Evolutionary conservation across 108 stramenopile species (phyloP), one percentile per base, ranked within the genome.

Genomic region (Cylindrotheca fusiformis): DNA sequence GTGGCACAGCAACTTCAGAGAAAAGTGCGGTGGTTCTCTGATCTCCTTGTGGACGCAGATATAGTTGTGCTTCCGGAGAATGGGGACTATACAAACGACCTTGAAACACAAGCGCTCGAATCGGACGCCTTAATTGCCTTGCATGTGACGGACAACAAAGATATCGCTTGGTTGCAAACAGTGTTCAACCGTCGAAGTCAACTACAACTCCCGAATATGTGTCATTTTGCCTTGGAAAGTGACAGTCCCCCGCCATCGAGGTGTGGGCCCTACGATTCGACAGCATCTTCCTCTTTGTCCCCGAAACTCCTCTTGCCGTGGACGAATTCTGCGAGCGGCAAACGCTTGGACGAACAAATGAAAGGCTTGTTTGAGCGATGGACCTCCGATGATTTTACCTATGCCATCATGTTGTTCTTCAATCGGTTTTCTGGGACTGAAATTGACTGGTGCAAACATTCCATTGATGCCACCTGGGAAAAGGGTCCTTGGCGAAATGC

Each of bases 381-480:
- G 44, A 82, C 82, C 8, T 65, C 79, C 0, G 91, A 90, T 52
- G 91, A 93, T 49, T 90, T 84, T 72, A 74, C 77, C 30, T 64
- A 83, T 32, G 91, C 82, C 2, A 30, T 87, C 12, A 77, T 89
- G 77, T 61, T 93, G 2, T 84, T 83, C 57, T 82, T 87, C 61
- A 87, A 93, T 70, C 75, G 65, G 60, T 87, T 83, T 55, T 80
- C 77, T 4, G 80, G 69, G 4, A 18, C 65, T 2, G 67, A 60
- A 21, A 62, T 93, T 22, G 82, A 84, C 25, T 85, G 83, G 85
- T 74, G 59, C 22, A 60, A 69, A 44, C 45, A 66, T 32, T 32
- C 30, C 26, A 88, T 90, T 53, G 85, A 95, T 68, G 85, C 90
- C 24, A 91, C 82, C 0, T 95, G 94, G 94, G 94, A 95, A 70